Evolutionary conservation across 2,329 filamentous ascomycete genomes (phyloP), one percentile per base, ranked within the genome.

Genomic region (Fusarium sublunatum): DNA sequence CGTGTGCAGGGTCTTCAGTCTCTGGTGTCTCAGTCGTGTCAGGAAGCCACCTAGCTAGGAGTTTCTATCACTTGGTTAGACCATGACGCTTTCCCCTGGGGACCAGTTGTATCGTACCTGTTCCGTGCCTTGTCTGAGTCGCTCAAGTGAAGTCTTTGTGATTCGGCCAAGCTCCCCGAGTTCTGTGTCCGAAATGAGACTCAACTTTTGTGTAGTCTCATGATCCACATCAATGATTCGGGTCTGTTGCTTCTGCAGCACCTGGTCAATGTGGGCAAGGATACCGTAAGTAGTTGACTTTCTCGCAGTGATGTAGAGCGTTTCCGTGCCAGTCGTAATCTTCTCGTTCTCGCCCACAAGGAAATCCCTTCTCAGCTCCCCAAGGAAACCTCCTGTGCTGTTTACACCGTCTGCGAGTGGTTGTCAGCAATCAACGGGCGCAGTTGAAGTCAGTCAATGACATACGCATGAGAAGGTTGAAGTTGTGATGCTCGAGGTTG

Each of bases 401-500:
- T 56, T 68, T 58, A 31, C 39, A 3, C 47, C 42, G 45, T 48
- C 43, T 67, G 41, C 42, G 43, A 61, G 39, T n/a, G 39, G n/a
- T 11, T 7, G 32, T 54, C 9, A 66, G 58, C 24, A 43, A 36
- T 28, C 6, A 24, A 36, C n/a, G 12, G 9, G 15, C 9, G 3
- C 22, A 10, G 12, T 13, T n/a, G 4, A 38, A 47, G 34, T 0
- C n/a, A 31, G n/a, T 19, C 24, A 10, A 12, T 6, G 7, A 77
- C 79, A 60, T 74, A 84, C 83, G 72, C 41, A 77, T 73, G 24
- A 86, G 71, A 5, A 84, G 76, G 29, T 71, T 62, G 58, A 84
- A 83, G 47, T 80, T 76, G 2, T 72, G 50, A 11, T 75, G 75
- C 11, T 72, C 68, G 19, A 86, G 62, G 57, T 66, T 74, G 7